phyloP scores from a whole-genome alignment of 176 grass and related monocot species.

The Cenchrus purpureus region DNA sequence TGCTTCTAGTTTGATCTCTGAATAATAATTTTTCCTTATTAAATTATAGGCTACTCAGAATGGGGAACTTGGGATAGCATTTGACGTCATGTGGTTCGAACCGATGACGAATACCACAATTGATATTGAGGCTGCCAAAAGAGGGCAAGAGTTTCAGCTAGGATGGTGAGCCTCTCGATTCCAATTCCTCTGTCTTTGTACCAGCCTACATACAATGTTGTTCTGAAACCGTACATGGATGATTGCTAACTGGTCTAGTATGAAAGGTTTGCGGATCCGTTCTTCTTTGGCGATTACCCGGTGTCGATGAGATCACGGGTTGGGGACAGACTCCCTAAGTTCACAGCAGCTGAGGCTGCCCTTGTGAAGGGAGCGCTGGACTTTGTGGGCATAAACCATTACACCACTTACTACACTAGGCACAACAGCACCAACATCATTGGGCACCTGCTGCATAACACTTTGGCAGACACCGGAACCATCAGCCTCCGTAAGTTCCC shows the following conservation, averaged over 20 bases:
- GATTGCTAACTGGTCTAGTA: neutral
- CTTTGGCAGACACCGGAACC: conserved; percentile 80
- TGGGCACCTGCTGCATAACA: conserved; percentile 51
- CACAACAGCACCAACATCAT: conserved; percentile 69
- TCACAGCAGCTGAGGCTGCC: conserved; percentile 63
- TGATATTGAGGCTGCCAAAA: conserved; percentile 73
- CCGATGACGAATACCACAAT: conserved; percentile 50
- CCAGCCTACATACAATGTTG: neutral
- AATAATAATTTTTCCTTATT: neutral
- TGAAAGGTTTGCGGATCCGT: conserved; percentile 84
- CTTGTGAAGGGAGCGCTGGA: conserved; percentile 85
- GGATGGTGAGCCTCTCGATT: conserved; percentile 64
- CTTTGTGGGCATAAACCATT: conserved; percentile 96
- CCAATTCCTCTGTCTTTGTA: neutral
- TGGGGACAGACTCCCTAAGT: conserved; percentile 67
- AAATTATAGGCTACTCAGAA: conserved; percentile 62
- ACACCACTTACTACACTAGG: conserved; percentile 86
- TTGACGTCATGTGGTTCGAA: conserved; percentile 96
- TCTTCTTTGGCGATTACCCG: conserved; percentile 96
- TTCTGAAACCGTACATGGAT: neutral
- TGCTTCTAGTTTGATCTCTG: neutral
- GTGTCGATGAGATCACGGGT: conserved; percentile 73
- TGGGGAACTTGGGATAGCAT: conserved; percentile 75
- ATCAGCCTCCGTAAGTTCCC: conserved; percentile 71
- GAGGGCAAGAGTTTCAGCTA: conserved; percentile 90